A percentile compares a stretch with the other conserved stretches of the same genome.
These are phyloP conservation scores for Buddleja alternifolia DNA, from an alignment of 257 asterid genomes.

Conservation along the genomic window DNA sequence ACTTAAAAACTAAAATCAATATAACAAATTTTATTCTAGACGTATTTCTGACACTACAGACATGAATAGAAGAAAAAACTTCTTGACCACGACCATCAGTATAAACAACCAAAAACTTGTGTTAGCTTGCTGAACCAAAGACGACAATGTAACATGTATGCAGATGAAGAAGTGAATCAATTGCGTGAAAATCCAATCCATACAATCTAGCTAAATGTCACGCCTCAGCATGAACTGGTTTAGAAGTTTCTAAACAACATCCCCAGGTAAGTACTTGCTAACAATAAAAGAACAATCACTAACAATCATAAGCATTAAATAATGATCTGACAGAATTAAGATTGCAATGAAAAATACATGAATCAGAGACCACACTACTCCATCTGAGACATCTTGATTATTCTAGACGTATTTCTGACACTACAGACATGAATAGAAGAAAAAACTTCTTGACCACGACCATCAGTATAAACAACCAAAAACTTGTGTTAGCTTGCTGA, in stretches of 20 bases:
- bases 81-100: background rate
- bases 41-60: background rate
- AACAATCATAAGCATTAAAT: background rate
- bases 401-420: background rate
- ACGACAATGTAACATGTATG: no score
- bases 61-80: background rate
- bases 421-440: background rate
- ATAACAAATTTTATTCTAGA: no score
- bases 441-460: background rate
- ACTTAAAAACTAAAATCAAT: no score
- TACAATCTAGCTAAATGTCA: background rate
- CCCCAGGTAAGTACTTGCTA: background rate
- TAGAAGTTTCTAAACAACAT: background rate
- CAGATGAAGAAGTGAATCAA: constrained; percentile 4
- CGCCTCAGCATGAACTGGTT: background rate
- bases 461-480: background rate
- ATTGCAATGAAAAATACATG: constrained; percentile 5
- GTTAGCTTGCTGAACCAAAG: background rate
- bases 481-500: background rate
- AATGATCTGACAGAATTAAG: constrained; percentile 5
- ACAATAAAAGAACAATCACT: background rate
- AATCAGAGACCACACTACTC: constrained; percentile 12
- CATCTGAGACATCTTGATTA: background rate
- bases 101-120: background rate
- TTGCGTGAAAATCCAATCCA: background rate